Base-by-base conservation (phyloP, 805 yeast genomes). In the Saccharomycopsis fermentans region DNA sequence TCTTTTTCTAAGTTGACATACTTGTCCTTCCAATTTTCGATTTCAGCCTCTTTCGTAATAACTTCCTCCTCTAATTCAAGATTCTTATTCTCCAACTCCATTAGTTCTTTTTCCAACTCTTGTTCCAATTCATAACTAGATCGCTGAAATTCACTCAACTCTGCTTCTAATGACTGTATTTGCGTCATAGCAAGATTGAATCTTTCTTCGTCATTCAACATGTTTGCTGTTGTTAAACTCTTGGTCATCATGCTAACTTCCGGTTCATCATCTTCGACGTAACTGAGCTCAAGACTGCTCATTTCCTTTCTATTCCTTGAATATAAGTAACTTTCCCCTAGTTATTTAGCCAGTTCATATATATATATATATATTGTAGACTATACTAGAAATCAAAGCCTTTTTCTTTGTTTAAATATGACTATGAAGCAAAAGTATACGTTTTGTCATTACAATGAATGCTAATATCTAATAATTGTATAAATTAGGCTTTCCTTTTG, bases 51-150 rank as follows among this genome's bases (percentile, higher is more conserved):
- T 14, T 70, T 55, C 14, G 59, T 51, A 3, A 57, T 62, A 14
- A 70, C 63, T 47, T 59, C 62, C 24, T 59, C 58, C 26, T 63
- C 62, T 35, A 69, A 50, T 17, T 55, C 57, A 12, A 61, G 65
- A 29, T 70, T 70, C 19, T 65, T 64, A n/a, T 39, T 53, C 27
- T 73, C 74, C 24, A 71, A 58, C 26, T 67, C 71, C n/a, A 64
- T 71, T 37, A 74, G 65, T 59, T 77, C 80, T 57, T 69, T 68
- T 65, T 77, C 81, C 36, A 77, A 66, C 56, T 76, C 81, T 43
- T 66, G 67, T 63, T 77, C 81, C 40, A 77, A 66, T 61, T 77
- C 81, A 54, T 70, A 67, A 51, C 78, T 73, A 5, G 78, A 73
- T 24, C 65, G 68, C 59, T 74, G 75, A 58, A 77, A 75, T 62